A percentile compares a stretch with the other conserved stretches of the same genome.
Conservation (phyloP, 306 rosid species). For the Albizia julibrissin region DNA sequence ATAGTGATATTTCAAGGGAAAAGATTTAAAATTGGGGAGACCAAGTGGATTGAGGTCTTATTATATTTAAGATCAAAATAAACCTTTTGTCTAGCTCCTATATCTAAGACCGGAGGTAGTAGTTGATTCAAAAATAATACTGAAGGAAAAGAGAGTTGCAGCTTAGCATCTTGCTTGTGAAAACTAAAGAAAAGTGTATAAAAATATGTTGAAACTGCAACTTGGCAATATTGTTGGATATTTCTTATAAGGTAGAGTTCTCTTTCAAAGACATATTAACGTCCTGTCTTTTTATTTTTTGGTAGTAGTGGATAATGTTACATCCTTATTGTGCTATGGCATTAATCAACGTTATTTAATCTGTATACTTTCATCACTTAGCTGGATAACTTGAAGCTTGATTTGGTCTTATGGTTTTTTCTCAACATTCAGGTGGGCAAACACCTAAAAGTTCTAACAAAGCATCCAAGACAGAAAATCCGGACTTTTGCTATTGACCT, state of each 20-base stretch:
- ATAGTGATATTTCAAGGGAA: too few species aligned
- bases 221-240: neutral
- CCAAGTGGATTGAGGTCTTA: too few species aligned
- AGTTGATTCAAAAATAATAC: neutral
- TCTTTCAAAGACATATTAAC: neutral
- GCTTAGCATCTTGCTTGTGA: neutral
- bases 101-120: too few species aligned
- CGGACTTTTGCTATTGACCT: slow-evolving; percentile 58
- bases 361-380: slow-evolving; percentile 17
- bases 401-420: slow-evolving; percentile 23
- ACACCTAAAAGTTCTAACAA: slow-evolving; percentile 77
- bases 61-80: too few species aligned
- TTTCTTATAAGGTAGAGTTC: neutral
- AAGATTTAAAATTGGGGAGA: too few species aligned
- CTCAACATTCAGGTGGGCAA: slow-evolving; percentile 75
- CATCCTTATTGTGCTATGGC: slow-evolving; percentile 5
- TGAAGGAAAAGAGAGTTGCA: neutral
- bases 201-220: neutral
- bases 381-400: slow-evolving; percentile 5
- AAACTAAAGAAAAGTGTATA: neutral
- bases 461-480: slow-evolving; percentile 81
- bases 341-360: neutral
- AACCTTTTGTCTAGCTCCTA: too few species aligned
- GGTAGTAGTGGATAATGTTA: neutral
- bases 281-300: neutral